Evolutionary conservation across 2,329 filamentous ascomycete species (phyloP), one percentile per base, ranked within the genome.

Genomic region (Penicillium olsonii): DNA sequence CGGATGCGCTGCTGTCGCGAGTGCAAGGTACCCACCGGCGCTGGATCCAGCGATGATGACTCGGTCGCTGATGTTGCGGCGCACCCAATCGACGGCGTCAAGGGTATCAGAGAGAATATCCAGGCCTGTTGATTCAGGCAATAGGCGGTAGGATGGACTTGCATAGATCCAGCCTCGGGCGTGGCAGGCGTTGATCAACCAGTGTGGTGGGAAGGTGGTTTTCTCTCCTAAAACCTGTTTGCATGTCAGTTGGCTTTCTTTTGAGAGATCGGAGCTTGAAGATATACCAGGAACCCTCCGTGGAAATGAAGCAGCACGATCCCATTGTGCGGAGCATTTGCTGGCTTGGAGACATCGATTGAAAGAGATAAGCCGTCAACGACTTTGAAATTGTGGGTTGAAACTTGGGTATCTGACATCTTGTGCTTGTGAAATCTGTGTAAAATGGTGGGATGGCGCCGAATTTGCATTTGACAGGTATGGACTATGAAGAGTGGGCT

Each of bases 31-130:
- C 2, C 52, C 54, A 1, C 54, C 52, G 7, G 52, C 54, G 18
- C 54, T 56, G 3, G 54, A 54, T 1, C 54, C 54, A 2, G 54
- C 54, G 9, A 54, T 35, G 9, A 56, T 48, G 8, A 55, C 45
- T n/a, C n/a, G 35, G 9, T 22, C 34, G 11, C 27, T 38, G 34
- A 56, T 43, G 26, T 56, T 46, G 3, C 37, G 17, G 35, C 41
- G 5, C 2, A 50, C 26, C 50, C 50, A 53, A 2, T 38, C 20
- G 6, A 31, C 26, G 34, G 44, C 49, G 15, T 54, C 52, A 2
- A 38, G 12, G 33, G 48, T 22, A 14, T 54, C 52, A n/a, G 34
- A 20, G 2, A 53, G 52, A n/a, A 54, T 38, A 11, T 53, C 40
- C 1, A 39, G 20, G 3, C 52, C 52, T 8, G 31, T 11, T 17